Evolutionary conservation across 2,329 filamentous ascomycete species (phyloP), one percentile per base, ranked within the genome.

Genomic region (Alternaria metachromatica): DNA sequence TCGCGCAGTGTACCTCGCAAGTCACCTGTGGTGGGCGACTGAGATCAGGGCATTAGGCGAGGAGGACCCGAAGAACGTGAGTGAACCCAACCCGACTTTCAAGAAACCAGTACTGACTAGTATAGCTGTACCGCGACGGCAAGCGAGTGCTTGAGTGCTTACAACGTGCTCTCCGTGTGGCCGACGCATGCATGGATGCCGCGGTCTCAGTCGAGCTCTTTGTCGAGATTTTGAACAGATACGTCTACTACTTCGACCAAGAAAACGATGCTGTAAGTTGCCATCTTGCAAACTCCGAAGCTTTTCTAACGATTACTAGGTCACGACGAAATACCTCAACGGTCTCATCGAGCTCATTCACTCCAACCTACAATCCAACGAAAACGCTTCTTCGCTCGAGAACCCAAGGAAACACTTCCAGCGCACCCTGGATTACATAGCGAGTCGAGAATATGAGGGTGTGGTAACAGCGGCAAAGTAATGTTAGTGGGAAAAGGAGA

Each of bases 161-260:
- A 51, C 96, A 99, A 81, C 91, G 96, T 60, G 96, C 96, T 11
- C 89, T 99, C 10, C 91, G 96, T 37, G 96, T 99, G 26, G 96
- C 96, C 3, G 96, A 99, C 81, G 96, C 96, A 7, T 99, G 96
- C 83, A 99, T 99, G 96, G 96, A 99, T 81, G 96, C 94, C 8
- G 93, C 94, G 7, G 94, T 97, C 5, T 97, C 94, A 3, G 96
- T 99, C 50, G 96, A 99, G 82, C 87, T 99, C 53, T 99, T 99
- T 81, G 95, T 99, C 61, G 96, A 99, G 83, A 99, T 99, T 67
- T 84, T 99, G 60, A 97, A 99, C 80, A 90, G 96, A 80, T 99
- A 99, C 79, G 94, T 98, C 57, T 99, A 99, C 81, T 99, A 98
- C 84, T 99, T 97, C 83, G 96, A 99, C 81, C 95, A 99, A 80